These are phyloP conservation scores for Erigeron canadensis DNA, from an alignment of 129 eudicot genomes.

Conservation along the genomic window DNA sequence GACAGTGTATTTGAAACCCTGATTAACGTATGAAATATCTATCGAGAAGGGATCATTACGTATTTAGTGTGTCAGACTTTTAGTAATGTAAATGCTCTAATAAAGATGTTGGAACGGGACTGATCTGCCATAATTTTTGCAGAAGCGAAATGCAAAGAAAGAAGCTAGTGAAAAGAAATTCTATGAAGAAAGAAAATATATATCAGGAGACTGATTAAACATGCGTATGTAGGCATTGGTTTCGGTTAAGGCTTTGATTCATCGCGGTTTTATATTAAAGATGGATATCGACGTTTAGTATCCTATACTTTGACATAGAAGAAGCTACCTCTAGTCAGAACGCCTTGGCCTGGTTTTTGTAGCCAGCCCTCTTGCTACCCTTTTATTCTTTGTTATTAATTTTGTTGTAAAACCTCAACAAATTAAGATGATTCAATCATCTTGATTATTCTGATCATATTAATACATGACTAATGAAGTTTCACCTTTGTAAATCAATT, in stretches of 20 bases:
- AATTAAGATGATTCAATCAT: slow-evolving; percentile 7
- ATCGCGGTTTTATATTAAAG: slow-evolving; percentile 25
- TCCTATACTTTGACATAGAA: slow-evolving; percentile 24
- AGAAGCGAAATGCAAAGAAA: slow-evolving; percentile 90
- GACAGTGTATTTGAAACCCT: no score
- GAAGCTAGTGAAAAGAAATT: slow-evolving; percentile 84
- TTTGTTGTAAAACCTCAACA: slow-evolving; percentile 23
- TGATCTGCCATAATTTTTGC: slow-evolving; percentile 19
- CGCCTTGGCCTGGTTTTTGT: slow-evolving; percentile 14
- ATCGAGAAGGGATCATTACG: not conserved
- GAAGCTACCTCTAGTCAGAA: slow-evolving; percentile 23
- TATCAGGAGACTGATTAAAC: slow-evolving; percentile 49
- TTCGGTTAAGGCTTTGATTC: slow-evolving; percentile 19
- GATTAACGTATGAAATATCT: no score
- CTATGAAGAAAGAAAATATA: slow-evolving; percentile 58
- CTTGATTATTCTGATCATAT: slow-evolving; percentile 14
- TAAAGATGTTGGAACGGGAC: not conserved
- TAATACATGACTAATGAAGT: slow-evolving; percentile 7
- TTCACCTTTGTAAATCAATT: slow-evolving; percentile 20
- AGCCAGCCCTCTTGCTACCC: slow-evolving; percentile 15
- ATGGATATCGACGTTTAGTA: slow-evolving; percentile 16
- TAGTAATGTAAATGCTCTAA: not conserved
- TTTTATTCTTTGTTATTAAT: slow-evolving; percentile 14
- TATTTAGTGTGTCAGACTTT: not conserved
- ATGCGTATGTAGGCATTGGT: not conserved